These are phyloP conservation scores for Nymphaea colorata DNA, from an alignment of 164 flowering plant genomes.

Conservation along the genomic window DNA sequence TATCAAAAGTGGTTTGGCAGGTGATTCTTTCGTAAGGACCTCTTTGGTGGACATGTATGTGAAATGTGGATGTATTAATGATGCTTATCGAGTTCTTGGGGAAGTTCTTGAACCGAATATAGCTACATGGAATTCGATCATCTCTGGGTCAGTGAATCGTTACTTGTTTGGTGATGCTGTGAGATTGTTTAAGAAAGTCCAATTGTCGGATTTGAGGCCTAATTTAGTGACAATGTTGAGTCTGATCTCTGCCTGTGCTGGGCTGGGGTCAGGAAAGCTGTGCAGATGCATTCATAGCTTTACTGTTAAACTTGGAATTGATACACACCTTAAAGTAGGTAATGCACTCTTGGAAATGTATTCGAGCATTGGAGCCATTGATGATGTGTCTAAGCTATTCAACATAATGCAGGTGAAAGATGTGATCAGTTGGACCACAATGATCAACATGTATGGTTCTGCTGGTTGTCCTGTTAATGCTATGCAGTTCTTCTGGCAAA, in stretches of 20 bases:
- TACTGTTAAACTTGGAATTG: constrained; percentile 16
- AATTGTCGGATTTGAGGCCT: constrained; percentile 14
- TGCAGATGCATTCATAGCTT: constrained; percentile 18
- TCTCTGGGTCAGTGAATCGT: constrained; percentile 18
- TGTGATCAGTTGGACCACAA: constrained; percentile 27
- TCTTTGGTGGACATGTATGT: constrained; percentile 28
- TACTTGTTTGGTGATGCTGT: constrained; percentile 17
- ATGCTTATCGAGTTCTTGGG: constrained; percentile 16
- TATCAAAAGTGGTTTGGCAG: constrained; percentile 19
- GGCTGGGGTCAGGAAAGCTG: constrained; percentile 8
- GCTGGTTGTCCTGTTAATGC: constrained; percentile 15
- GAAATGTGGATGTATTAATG: constrained; percentile 17
- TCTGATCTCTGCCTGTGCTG: constrained; percentile 14
- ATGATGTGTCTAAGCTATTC: constrained; percentile 14
- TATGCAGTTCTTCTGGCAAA: constrained; percentile 14
- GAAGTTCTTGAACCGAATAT: constrained; percentile 14
- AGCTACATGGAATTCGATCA: constrained; percentile 22
- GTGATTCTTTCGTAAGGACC: constrained; percentile 18
- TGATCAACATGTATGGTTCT: constrained; percentile 21
- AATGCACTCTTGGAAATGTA: constrained; percentile 31
- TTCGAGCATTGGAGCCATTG: constrained; percentile 19
- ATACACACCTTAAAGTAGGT: constrained; percentile 9
- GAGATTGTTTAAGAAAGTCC: constrained; percentile 11
- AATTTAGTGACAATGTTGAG: constrained; percentile 19
- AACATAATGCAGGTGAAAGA: constrained; percentile 21